Conservation (phyloP, 2,329 filamentous ascomycete species). For the Arthroderma uncinatum region DNA sequence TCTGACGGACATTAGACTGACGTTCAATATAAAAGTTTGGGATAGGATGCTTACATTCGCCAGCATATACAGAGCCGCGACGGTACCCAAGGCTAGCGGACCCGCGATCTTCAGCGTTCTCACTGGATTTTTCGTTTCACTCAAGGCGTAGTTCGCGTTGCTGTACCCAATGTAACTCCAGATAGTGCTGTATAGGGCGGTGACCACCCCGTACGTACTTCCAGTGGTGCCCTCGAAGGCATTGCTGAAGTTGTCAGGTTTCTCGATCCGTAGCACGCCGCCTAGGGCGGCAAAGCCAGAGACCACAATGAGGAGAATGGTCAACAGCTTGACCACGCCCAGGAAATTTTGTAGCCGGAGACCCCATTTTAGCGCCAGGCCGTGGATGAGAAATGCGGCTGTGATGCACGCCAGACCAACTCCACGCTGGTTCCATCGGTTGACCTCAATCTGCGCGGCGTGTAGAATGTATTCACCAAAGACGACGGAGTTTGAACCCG, state of each 20-base stretch:
- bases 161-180: slow-evolving; percentile 54
- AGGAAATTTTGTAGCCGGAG: slow-evolving; percentile 56
- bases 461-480: slow-evolving; percentile 61
- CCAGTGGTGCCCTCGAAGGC: slow-evolving; percentile 56
- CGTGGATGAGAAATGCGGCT: slow-evolving; percentile 54
- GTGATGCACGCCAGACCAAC: slow-evolving; percentile 58
- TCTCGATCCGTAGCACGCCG: slow-evolving; percentile 49
- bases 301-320: slow-evolving; percentile 55
- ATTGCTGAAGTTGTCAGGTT: slow-evolving; percentile 49
- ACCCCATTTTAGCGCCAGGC: slow-evolving; percentile 53
- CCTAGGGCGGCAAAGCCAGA: slow-evolving; percentile 51
- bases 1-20: slow-evolving; percentile 10
- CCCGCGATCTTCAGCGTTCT: slow-evolving; percentile 55
- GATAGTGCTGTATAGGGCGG: slow-evolving; percentile 59
- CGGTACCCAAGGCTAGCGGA: slow-evolving; percentile 47
- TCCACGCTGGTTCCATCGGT: slow-evolving; percentile 56
- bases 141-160: slow-evolving; percentile 34
- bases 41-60: slow-evolving; percentile 55
- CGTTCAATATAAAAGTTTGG: not conserved
- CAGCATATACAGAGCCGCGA: slow-evolving; percentile 54
- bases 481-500: slow-evolving; percentile 55
- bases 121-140: slow-evolving; percentile 55
- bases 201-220: slow-evolving; percentile 56
- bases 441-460: slow-evolving; percentile 51
- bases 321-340: slow-evolving; percentile 54